Conservation (phyloP, 371 early-diverging fungal species). For the Saksenaea oblongispora region DNA sequence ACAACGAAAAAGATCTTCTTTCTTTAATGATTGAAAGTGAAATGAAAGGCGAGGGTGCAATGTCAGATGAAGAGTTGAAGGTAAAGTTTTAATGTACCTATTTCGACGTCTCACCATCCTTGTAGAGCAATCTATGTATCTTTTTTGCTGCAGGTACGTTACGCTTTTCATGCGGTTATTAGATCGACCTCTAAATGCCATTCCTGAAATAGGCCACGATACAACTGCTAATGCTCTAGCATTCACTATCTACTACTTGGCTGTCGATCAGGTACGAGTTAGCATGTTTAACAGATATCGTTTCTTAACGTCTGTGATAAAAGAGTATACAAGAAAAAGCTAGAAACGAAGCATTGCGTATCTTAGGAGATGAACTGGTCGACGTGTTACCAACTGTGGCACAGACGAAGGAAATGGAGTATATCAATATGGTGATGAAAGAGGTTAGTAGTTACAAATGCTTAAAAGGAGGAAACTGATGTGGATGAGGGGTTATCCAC, state of each 20-base stretch:
- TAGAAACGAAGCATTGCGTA: slow-evolving; percentile 13
- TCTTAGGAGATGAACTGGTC: slow-evolving; percentile 17
- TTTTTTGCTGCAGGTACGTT: slow-evolving; percentile 27
- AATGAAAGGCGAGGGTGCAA: slow-evolving; percentile 26
- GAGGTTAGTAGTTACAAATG: slow-evolving; percentile 9
- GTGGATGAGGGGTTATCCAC: neutral
- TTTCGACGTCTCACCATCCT: neutral
- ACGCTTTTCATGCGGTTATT: neutral
- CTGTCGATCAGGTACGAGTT: slow-evolving; percentile 25
- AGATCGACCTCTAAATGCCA: neutral
- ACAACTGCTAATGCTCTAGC: slow-evolving; percentile 32
- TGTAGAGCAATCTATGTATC: slow-evolving; percentile 18
- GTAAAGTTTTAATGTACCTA: neutral
- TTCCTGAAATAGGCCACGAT: slow-evolving; percentile 14
- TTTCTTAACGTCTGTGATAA: neutral
- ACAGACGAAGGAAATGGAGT: slow-evolving; percentile 16
- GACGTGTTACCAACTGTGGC: slow-evolving; percentile 27
- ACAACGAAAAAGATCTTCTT: slow-evolving; percentile 54
- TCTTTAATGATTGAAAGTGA: slow-evolving; percentile 59
- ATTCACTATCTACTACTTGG: slow-evolving; percentile 32
- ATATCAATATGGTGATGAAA: slow-evolving; percentile 23
- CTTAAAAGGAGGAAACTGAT: neutral
- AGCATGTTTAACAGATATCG: slow-evolving; percentile 16
- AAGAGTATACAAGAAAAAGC: slow-evolving; percentile 17
- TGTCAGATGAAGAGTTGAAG: slow-evolving; percentile 42